Evolutionary conservation across 2,329 filamentous ascomycete genomes (phyloP).

Genomic region (Ophiocordyceps robertsii): DNA sequence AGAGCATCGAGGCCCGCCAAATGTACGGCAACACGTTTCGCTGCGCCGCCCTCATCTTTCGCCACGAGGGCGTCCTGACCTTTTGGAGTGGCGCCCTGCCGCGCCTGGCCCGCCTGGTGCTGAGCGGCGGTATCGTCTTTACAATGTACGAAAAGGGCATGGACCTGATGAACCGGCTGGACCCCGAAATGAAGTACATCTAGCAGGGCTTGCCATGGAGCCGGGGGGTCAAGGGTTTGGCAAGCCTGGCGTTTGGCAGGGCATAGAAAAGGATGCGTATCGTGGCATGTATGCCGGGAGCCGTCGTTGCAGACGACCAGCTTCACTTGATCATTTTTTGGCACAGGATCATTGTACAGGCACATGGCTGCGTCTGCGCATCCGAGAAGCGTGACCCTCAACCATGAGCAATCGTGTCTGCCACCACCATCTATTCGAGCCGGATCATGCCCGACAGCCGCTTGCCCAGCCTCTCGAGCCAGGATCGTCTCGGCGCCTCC

Average conservation of each 20-base stretch:
- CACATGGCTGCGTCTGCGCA: not conserved
- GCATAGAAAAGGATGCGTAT: too few relatives aligned
- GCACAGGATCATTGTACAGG: not conserved
- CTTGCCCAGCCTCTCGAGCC: conserved; percentile 36
- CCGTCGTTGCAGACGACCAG: not conserved
- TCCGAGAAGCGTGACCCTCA: not conserved
- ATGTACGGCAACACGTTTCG: conserved; percentile 79
- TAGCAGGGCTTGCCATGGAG: conserved; percentile 21
- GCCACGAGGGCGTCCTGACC: conserved; percentile 76
- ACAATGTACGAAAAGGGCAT: conserved; percentile 98
- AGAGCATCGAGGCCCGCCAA: conserved; percentile 73
- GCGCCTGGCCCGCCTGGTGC: conserved; percentile 65
- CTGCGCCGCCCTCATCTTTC: conserved; percentile 73
- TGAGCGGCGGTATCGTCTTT: conserved; percentile 95
- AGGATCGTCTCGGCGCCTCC: conserved; percentile 44
- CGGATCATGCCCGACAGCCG: conserved; percentile 46
- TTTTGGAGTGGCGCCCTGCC: conserved; percentile 93
- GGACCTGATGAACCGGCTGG: conserved; percentile 65
- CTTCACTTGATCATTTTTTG: not conserved
- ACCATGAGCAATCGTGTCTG: not conserved
- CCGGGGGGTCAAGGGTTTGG: not conserved
- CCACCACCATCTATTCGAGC: conserved; percentile 27
- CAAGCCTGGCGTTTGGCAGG: not conserved
- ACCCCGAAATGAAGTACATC: conserved; percentile 76
- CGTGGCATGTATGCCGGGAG: not conserved